Evolutionary conservation across 2,329 filamentous ascomycete genomes (phyloP), one percentile per base, ranked within the genome.

Genomic region (Fusarium transvaalense): DNA sequence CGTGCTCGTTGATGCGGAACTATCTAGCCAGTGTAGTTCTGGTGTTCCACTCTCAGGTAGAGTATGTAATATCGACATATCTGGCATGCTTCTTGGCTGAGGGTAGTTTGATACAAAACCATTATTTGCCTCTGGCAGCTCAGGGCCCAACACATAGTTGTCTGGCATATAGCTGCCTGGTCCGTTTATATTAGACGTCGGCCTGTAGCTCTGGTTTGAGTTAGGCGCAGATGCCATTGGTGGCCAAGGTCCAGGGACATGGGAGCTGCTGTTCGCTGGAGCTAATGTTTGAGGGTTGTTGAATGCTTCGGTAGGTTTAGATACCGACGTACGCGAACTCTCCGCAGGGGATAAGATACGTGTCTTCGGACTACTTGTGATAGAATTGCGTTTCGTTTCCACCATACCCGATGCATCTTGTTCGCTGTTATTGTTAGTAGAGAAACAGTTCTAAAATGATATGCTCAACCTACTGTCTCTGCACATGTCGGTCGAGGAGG

Each of bases 401-500:
- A 31, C 61, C 37, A 25, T 25, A 34, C 29, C 55, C 25, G 43
- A 38, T 10, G 56, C 61, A 25, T 74, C 73, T 34, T 72, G 72
- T 6, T 74, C 69, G 54, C 73, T 75, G 32, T 13, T 9, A 25
- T 42, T 42, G 61, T 75, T 60, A 75, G 70, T 37, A 23, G 55
- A 32, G 19, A 34, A 32, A n/a, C 23, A 56, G 15, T 19, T 41
- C 17, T 13, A 25, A 19, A 14, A 27, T 4, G 46, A 25, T 21
- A n/a, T 5, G 47, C 25, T 38, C 39, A 53, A 71, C 78, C 69
- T 76, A 80, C 79, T 80, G 78, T 70, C 75, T 76, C 56, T 78
- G 78, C n/a, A 77, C 69, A 71, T 90, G 88, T 37, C 88, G 84
- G n/a, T 85, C 81, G 19, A 89, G 80, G 13, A 90, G 77, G 74